phyloP scores from a whole-genome alignment of 2,329 filamentous ascomycete species.

The Shiraia sp. region DNA sequence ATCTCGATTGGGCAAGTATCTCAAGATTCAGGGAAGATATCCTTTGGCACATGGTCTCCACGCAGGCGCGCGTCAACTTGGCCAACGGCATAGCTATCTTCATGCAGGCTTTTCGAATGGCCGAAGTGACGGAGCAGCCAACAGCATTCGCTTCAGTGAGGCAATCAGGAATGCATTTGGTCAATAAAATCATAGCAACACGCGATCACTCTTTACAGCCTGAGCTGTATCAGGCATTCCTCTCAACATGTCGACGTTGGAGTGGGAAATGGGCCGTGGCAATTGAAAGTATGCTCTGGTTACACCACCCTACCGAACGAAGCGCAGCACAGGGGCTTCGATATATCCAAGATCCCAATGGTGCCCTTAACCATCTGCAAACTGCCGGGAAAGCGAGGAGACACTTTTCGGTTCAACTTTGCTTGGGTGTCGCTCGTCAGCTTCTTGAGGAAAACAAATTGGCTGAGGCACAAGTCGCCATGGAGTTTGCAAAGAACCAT shows the following conservation, averaged over 20 bases:
- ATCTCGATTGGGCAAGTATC: constrained; percentile 12
- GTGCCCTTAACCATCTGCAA: constrained; percentile 16
- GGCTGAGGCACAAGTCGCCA: constrained; percentile 31
- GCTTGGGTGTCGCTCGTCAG: constrained; percentile 34
- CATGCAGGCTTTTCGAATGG: constrained; percentile 25
- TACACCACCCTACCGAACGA: constrained; percentile 32
- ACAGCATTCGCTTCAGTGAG: constrained; percentile 16
- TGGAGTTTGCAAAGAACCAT: constrained; percentile 35
- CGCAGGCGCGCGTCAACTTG: constrained; percentile 13
- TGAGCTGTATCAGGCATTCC: constrained; percentile 32
- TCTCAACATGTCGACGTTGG: constrained; percentile 20
- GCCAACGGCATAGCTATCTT: constrained; percentile 27
- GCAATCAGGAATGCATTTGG: constrained; percentile 27
- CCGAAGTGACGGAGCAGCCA: constrained; percentile 12
- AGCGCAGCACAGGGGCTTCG: constrained; percentile 23
- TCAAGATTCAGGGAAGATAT: constrained; percentile 24
- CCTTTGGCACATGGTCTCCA: constrained; percentile 27
- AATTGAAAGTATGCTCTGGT: constrained; percentile 31
- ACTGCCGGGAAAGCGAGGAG: constrained; percentile 11
- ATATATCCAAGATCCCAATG: constrained; percentile 28
- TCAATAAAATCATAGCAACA: constrained; percentile 27
- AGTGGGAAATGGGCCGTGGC: too few relatives aligned
- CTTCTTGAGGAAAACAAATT: constrained; percentile 33
- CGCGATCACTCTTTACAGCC: constrained; percentile 6
- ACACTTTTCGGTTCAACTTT: constrained; percentile 34